These are phyloP conservation scores for Lophiostoma macrostomum DNA, from an alignment of 495 filamentous ascomycete species.

Conservation along the genomic window DNA sequence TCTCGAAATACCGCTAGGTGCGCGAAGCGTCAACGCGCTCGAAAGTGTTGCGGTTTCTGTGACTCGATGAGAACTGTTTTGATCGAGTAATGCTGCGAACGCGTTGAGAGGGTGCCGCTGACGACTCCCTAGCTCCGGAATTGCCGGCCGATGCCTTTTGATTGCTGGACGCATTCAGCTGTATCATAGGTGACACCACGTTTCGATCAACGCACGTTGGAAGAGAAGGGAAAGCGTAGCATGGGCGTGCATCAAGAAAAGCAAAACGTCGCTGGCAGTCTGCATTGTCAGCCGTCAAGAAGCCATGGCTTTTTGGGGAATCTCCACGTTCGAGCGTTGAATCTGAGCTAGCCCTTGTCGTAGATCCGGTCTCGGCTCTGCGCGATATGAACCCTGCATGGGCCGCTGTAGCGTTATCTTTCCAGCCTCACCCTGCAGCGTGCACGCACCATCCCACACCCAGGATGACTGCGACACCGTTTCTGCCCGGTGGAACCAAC, in stretches of 20 bases:
- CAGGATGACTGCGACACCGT: neutral
- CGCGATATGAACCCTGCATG: neutral
- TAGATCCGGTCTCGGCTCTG: conserved; percentile 18
- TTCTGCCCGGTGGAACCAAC: conserved; percentile 8
- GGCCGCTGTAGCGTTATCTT: conserved; percentile 15
- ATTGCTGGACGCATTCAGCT: neutral
- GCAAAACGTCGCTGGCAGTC: neutral
- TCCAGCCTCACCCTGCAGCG: conserved; percentile 6
- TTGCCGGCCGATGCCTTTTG: neutral
- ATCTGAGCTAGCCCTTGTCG: conserved; percentile 12
- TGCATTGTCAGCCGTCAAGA: too few species aligned
- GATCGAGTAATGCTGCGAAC: conserved; percentile 32
- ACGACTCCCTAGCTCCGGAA: neutral
- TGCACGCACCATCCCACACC: conserved; percentile 4
- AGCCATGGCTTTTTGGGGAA: too few species aligned
- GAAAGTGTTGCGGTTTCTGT: conserved; percentile 8
- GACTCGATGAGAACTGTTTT: conserved; percentile 27
- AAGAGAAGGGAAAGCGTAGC: neutral
- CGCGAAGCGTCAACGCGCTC: neutral
- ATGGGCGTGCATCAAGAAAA: too few species aligned
- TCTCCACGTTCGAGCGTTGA: conserved; percentile 3
- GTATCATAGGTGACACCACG: neutral
- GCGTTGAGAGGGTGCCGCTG: conserved; percentile 5
- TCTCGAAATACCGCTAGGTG: too few species aligned
- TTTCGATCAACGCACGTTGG: neutral